Evolutionary conservation across 805 yeast genomes (phyloP).

Genomic region (Blastobotrys terrestris): DNA sequence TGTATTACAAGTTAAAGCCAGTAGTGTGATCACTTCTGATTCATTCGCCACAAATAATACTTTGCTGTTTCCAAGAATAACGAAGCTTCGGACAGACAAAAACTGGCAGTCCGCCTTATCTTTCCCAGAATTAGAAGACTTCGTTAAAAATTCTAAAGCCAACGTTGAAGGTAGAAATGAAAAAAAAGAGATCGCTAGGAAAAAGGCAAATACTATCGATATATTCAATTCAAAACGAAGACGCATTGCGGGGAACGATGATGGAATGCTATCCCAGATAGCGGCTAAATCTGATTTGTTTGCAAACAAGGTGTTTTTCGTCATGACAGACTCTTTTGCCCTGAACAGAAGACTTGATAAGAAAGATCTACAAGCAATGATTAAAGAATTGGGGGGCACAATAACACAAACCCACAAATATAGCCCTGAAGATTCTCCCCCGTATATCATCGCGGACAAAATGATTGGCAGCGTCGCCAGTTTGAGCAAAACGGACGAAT

Average conservation of each 20-base stretch:
- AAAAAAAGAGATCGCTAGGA: slow-evolving; percentile 26
- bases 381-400: slow-evolving; percentile 27
- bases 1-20: slow-evolving; percentile 77
- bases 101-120: slow-evolving; percentile 50
- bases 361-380: slow-evolving; percentile 17
- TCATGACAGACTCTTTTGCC: slow-evolving; percentile 23
- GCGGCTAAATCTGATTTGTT: slow-evolving; percentile 17
- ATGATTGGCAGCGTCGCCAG: slow-evolving; percentile 33
- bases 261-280: slow-evolving; percentile 4
- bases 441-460: neutral
- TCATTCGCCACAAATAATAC: slow-evolving; percentile 64
- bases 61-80: slow-evolving; percentile 68
- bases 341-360: slow-evolving; percentile 19
- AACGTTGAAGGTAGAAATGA: slow-evolving; percentile 3
- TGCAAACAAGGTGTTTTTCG: slow-evolving; percentile 18
- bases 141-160: neutral
- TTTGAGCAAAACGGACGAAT: slow-evolving; percentile 37
- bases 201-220: slow-evolving; percentile 14
- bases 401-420: slow-evolving; percentile 15
- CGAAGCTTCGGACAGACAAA: slow-evolving; percentile 63
- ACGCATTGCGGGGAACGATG: too few relatives aligned
- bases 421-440: neutral
- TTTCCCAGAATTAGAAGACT: slow-evolving; percentile 41
- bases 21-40: slow-evolving; percentile 53
- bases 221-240: too few relatives aligned